These are phyloP conservation scores for Tothia fuscella DNA, from an alignment of 2,329 filamentous ascomycete genomes.

Conservation along the genomic window DNA sequence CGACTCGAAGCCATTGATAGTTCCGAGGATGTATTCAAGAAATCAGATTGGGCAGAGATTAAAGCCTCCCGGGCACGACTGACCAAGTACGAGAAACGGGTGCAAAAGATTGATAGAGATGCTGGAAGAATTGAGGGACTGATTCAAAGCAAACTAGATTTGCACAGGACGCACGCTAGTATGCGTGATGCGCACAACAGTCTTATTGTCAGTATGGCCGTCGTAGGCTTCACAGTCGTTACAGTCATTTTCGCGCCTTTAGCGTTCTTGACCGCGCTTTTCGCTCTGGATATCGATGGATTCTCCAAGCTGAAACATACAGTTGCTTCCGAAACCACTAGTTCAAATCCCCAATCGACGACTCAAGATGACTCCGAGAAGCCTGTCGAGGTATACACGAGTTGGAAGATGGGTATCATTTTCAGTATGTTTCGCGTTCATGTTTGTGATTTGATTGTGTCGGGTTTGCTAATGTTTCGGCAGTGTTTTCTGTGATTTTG, in stretches of 20 bases:
- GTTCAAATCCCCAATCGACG: too few relatives aligned
- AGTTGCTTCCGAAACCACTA: too few relatives aligned
- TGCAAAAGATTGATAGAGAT: slow-evolving; percentile 11
- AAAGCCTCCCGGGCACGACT: neutral
- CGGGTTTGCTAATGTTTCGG: too few relatives aligned
- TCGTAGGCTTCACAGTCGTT: slow-evolving; percentile 13
- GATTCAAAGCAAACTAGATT: slow-evolving; percentile 11
- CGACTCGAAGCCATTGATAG: neutral
- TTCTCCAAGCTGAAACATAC: neutral
- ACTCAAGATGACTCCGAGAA: too few relatives aligned
- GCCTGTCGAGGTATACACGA: too few relatives aligned
- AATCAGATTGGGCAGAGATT: neutral
- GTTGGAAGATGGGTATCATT: too few relatives aligned
- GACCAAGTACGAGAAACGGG: slow-evolving; percentile 4
- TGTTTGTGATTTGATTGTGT: too few relatives aligned
- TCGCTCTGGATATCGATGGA: slow-evolving; percentile 28
- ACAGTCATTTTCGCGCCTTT: slow-evolving; percentile 14
- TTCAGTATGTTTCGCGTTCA: too few relatives aligned
- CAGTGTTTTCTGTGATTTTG: too few relatives aligned
- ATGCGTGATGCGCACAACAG: slow-evolving; percentile 12
- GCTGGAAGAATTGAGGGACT: slow-evolving; percentile 11
- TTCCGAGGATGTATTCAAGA: neutral
- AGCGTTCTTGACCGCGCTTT: slow-evolving; percentile 12
- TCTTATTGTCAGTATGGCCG: slow-evolving; percentile 10
- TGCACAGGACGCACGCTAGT: slow-evolving; percentile 13